A percentile compares a stretch with the other conserved stretches of the same genome.
Conservation (phyloP, 805 yeast species). For the Schwanniomyces polymorphus region DNA sequence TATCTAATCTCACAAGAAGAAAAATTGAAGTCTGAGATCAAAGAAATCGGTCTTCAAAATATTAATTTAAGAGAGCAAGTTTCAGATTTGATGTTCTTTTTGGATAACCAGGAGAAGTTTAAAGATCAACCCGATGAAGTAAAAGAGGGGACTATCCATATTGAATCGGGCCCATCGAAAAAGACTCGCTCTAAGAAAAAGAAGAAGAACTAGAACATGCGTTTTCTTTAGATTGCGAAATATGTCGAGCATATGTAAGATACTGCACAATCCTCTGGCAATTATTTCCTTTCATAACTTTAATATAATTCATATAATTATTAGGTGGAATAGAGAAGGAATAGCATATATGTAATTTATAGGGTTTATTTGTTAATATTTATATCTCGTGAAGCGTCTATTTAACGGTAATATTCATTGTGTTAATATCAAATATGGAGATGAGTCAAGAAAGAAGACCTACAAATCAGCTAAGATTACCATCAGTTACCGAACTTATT, state of each 20-base stretch:
- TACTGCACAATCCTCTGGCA: slow-evolving; percentile 1
- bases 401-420: not conserved
- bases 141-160: slow-evolving; percentile 64
- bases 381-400: not conserved
- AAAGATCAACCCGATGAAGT: slow-evolving; percentile 71
- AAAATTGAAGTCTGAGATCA: slow-evolving; percentile 22
- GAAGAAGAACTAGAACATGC: slow-evolving; percentile 7
- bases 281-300: not conserved
- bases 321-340: not conserved
- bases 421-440: not conserved
- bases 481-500: not conserved
- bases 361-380: not conserved
- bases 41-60: slow-evolving; percentile 36
- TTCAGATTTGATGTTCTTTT: slow-evolving; percentile 75
- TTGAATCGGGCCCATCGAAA: slow-evolving; percentile 25
- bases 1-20: slow-evolving; percentile 23
- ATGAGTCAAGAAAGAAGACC: not conserved
- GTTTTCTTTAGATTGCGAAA: not conserved
- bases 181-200: slow-evolving; percentile 15
- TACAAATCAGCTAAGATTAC: not conserved
- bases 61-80: slow-evolving; percentile 61
- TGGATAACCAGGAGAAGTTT: slow-evolving; percentile 72
- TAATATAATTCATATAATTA: not conserved
- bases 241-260: not conserved
- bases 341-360: not conserved